A percentile compares a stretch with the other conserved stretches of the same genome.
These are phyloP conservation scores for Phytophthora quininea DNA, from an alignment of 352 stramenopile species.

Conservation along the genomic window DNA sequence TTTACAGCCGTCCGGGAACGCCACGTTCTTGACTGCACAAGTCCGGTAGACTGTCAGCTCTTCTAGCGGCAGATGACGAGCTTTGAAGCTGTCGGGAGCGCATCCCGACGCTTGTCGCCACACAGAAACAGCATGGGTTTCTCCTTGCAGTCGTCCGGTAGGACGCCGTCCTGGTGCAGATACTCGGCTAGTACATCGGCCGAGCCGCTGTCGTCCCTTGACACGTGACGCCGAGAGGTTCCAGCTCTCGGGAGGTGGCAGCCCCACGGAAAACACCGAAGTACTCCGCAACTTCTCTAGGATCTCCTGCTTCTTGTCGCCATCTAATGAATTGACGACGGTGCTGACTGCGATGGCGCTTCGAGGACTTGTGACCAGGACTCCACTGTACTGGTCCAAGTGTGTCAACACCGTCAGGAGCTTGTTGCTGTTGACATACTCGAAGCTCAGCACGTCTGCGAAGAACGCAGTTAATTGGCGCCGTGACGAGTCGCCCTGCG, in stretches of 20 bases:
- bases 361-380: conserved; percentile 82
- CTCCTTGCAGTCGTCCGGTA: conserved; percentile 38
- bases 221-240: conserved; percentile 56
- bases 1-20: conserved; percentile 41
- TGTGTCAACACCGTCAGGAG: conserved; percentile 47
- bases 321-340: conserved; percentile 36
- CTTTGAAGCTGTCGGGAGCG: conserved; percentile 66
- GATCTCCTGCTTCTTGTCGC: conserved; percentile 18
- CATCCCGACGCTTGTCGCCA: conserved; percentile 71
- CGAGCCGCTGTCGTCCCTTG: conserved; percentile 72
- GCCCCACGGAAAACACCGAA: conserved; percentile 69
- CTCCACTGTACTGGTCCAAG: conserved; percentile 55
- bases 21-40: conserved; percentile 50
- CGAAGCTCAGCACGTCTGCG: conserved; percentile 70
- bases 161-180: conserved; percentile 43
- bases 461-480: conserved; percentile 41
- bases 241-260: conserved; percentile 67
- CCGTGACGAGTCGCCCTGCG: background rate
- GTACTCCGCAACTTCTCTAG: conserved; percentile 36
- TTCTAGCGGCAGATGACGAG: conserved; percentile 48
- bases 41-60: conserved; percentile 77
- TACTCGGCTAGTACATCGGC: conserved; percentile 61
- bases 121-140: conserved; percentile 81
- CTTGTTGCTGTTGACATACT: conserved; percentile 57
- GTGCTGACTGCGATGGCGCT: conserved; percentile 59